These are phyloP conservation scores for Xylaria sp. DNA, from an alignment of 495 filamentous ascomycete species.

Conservation along the genomic window DNA sequence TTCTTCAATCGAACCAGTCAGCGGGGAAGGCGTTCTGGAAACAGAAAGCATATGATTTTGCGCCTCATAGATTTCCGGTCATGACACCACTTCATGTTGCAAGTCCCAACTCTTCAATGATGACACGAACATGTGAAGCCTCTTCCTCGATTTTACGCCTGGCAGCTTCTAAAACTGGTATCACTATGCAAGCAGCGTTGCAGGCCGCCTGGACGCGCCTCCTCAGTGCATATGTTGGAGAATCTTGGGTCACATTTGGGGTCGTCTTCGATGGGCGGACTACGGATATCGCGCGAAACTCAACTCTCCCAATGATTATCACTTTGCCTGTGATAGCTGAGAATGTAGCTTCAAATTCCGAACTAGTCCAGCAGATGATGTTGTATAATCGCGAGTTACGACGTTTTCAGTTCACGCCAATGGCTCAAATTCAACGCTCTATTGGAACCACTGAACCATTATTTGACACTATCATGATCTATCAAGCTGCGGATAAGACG, in stretches of 20 bases:
- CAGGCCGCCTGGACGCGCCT: conserved; percentile 79
- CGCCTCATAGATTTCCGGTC: conserved; percentile 70
- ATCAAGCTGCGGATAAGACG: conserved; percentile 54
- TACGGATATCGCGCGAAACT: conserved; percentile 56
- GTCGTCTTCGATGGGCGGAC: conserved; percentile 75
- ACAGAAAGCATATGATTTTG: conserved; percentile 54
- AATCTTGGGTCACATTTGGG: conserved; percentile 71
- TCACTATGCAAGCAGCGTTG: conserved; percentile 73
- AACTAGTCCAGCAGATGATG: conserved; percentile 65
- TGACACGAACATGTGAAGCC: conserved; percentile 48
- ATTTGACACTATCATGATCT: conserved; percentile 82
- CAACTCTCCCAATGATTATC: conserved; percentile 74
- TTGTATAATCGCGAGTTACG: conserved; percentile 64
- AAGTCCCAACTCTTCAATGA: conserved; percentile 44
- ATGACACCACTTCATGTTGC: conserved; percentile 65
- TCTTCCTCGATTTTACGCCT: conserved; percentile 56
- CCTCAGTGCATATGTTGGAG: conserved; percentile 74
- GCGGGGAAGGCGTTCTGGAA: conserved; percentile 67
- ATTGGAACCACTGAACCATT: conserved; percentile 64
- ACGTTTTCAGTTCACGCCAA: conserved; percentile 72
- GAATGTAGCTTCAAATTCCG: conserved; percentile 56
- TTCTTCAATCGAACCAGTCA: conserved; percentile 43
- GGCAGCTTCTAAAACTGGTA: conserved; percentile 56
- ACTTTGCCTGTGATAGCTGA: conserved; percentile 70
- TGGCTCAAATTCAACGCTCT: conserved; percentile 72